Base-by-base conservation (phyloP, 2,329 filamentous ascomycete genomes). In the Periconia sp. region DNA sequence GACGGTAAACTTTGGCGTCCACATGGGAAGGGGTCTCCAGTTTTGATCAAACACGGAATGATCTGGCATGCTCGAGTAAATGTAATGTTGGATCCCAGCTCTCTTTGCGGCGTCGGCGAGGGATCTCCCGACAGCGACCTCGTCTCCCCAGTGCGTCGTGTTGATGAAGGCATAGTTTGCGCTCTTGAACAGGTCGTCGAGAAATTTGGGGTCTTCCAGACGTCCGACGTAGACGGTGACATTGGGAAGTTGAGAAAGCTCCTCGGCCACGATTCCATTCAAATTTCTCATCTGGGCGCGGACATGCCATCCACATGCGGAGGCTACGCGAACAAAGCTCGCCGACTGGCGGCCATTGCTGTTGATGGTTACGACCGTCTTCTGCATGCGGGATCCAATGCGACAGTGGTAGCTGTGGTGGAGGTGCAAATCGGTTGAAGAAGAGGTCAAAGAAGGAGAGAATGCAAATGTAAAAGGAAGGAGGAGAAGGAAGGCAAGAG, bases 41-140 rank as follows among this genome's bases (percentile, higher is more conserved):
- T 75, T 74, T 27, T 85, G 78, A 58, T 89, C 85, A 74, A 92
- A 92, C 41, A 88, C 85, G 15, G 89, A 88, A 74, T 97, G 92
- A 66, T 97, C 92, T 3, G 94, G 93, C 92, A 97, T 96, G 67
- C 91, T 95, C 62, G 91, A 96, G 77, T 97, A 99, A 71, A 99
- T 85, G 74, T 92, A 97, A 75, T 97, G 94, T 65, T 92, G 86
- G 45, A 97, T 85, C 47, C 90, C 87, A 40, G 88, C 89, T 64
- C 83, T 86, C 73, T 94, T 93, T 49, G 93, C 93, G 14, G 91
- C 92, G 69, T 96, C 90, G 55, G 92, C 94, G 55, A 97, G 82
- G 1, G 90, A 89, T 71, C 89, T 88, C 58, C 94, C 94, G 62
- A 97, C 95, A 40, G 87, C 86, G 54, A 94, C 83, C 79, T 99